Percentiles rank a stretch among this genome's conserved stretches.
Conservation (phyloP, 306 rosid species). For the Potentilla sterilis region DNA sequence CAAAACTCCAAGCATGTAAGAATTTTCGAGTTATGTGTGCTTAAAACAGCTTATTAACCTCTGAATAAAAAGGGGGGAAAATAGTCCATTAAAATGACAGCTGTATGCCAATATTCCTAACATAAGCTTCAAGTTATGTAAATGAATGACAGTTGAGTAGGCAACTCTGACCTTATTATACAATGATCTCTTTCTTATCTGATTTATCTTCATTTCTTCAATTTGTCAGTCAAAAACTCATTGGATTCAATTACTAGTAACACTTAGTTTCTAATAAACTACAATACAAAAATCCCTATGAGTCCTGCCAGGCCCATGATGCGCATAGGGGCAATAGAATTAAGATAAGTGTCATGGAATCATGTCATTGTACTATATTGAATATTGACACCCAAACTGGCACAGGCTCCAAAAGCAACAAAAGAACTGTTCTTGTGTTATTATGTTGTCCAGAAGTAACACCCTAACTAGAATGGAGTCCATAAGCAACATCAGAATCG, state of each 20-base stretch:
- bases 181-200: neutral
- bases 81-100: no score
- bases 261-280: neutral
- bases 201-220: neutral
- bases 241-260: neutral
- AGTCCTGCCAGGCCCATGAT: neutral
- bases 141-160: no score
- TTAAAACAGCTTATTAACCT: neutral
- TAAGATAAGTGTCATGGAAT: neutral
- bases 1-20: no score
- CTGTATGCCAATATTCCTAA: no score
- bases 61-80: neutral
- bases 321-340: neutral
- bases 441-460: neutral
- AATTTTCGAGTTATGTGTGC: neutral
- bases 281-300: neutral
- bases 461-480: neutral
- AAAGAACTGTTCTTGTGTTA: neutral
- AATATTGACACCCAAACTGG: neutral
- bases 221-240: neutral
- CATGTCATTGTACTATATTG: neutral
- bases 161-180: no score
- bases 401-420: neutral
- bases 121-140: no score
- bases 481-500: neutral